phyloP scores from a whole-genome alignment of 2,329 filamentous ascomycete genomes.

The Fusarium proliferatum region DNA sequence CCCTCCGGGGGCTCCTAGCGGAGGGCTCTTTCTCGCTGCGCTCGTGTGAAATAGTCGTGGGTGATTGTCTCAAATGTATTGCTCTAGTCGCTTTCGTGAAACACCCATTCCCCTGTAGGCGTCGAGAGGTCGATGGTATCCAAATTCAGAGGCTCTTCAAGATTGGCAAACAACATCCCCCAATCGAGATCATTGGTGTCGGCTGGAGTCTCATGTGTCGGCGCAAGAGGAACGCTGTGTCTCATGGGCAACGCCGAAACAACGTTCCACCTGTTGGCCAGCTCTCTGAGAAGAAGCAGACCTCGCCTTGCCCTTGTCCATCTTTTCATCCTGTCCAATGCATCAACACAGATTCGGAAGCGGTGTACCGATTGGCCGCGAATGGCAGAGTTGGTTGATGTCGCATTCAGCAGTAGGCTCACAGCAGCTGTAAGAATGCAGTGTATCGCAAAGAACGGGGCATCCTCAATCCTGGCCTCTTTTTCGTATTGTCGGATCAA shows the following conservation, averaged over 20 bases:
- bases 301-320: neutral
- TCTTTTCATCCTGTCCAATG: neutral
- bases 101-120: neutral
- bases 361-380: neutral
- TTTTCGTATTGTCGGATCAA: neutral
- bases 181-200: neutral
- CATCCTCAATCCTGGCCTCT: neutral
- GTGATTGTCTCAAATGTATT: neutral
- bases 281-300: neutral
- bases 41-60: neutral
- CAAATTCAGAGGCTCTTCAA: neutral
- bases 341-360: neutral
- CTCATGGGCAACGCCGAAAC: neutral
- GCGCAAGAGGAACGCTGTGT: neutral
- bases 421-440: neutral
- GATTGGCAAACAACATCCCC: neutral
- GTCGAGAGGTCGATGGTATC: neutral
- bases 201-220: neutral
- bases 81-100: neutral
- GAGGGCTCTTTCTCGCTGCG: neutral
- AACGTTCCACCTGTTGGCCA: neutral
- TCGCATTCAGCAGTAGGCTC: neutral
- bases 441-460: neutral
- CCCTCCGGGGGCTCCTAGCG: neutral
- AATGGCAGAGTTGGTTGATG: neutral